Evolutionary conservation across 1,284 basidiomycete genomes (phyloP).

Genomic region (Ceratobasidium sp.): DNA sequence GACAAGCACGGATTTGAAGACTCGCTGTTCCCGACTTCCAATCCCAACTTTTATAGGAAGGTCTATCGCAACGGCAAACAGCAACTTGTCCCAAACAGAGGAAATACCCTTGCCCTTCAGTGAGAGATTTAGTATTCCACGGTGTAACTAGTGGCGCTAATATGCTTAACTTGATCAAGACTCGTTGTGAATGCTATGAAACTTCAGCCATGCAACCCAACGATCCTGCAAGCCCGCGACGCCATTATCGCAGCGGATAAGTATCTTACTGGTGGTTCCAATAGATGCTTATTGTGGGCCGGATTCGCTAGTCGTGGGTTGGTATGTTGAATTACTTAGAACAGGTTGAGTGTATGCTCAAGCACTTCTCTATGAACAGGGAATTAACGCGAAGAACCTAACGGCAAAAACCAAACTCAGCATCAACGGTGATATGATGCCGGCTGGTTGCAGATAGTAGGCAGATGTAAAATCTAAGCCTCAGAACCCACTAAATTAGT

Average conservation of each 20-base stretch:
- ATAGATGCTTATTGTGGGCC: constrained; percentile 88
- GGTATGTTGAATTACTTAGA: constrained; percentile 33
- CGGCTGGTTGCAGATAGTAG: too few species aligned
- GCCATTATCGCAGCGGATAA: constrained; percentile 93
- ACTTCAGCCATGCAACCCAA: constrained; percentile 70
- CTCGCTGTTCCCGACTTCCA: constrained; percentile 53
- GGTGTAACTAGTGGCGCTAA: neutral
- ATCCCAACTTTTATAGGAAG: constrained; percentile 51
- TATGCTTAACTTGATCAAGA: constrained; percentile 46
- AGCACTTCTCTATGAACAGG: too few species aligned
- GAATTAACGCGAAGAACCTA: too few species aligned
- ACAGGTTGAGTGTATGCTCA: too few species aligned
- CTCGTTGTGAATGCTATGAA: constrained; percentile 61
- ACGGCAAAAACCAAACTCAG: too few species aligned
- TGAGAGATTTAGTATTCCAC: neutral
- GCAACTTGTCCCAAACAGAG: constrained; percentile 57
- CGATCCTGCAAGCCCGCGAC: constrained; percentile 90
- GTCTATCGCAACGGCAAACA: constrained; percentile 46
- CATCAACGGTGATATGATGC: too few species aligned
- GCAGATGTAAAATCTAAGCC: too few species aligned
- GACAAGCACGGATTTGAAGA: constrained; percentile 55
- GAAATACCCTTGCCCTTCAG: constrained; percentile 60
- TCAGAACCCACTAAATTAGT: too few species aligned
- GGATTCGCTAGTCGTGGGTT: constrained; percentile 86
- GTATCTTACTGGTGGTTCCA: constrained; percentile 89